These are phyloP conservation scores for Fusarium zealandicum DNA, from an alignment of 2,329 filamentous ascomycete species.

Conservation along the genomic window DNA sequence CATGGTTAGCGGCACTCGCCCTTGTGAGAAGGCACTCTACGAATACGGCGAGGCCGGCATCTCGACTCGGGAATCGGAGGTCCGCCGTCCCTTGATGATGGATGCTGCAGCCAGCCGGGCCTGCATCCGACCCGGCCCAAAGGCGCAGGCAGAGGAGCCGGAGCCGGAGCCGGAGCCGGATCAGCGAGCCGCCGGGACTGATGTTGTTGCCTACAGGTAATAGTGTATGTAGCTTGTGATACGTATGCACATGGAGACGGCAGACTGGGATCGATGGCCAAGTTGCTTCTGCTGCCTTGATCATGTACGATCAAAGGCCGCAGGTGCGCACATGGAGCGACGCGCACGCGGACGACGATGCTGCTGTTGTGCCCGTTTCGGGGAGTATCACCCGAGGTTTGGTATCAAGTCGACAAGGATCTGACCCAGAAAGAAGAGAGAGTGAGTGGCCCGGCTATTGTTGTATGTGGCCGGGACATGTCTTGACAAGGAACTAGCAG, in stretches of 20 bases:
- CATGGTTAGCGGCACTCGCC: too few species aligned
- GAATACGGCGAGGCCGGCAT: constrained; percentile 34
- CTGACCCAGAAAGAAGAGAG: neutral
- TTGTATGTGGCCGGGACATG: too few species aligned
- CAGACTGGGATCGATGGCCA: neutral
- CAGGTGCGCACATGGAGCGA: neutral
- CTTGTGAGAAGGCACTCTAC: constrained; percentile 15
- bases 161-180: constrained; percentile 6
- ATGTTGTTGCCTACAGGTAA: too few species aligned
- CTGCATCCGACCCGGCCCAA: constrained; percentile 14
- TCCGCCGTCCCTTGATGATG: neutral
- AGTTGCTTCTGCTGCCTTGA: neutral
- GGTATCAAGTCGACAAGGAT: constrained; percentile 4
- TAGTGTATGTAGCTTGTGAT: too few species aligned
- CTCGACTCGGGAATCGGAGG: constrained; percentile 26
- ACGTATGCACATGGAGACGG: neutral
- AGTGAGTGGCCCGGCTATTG: too few species aligned
- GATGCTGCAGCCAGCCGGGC: constrained; percentile 18
- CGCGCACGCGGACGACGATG: neutral
- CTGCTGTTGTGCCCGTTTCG: constrained; percentile 6
- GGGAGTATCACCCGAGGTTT: constrained; percentile 3
- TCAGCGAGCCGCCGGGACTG: too few species aligned
- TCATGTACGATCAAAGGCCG: neutral
- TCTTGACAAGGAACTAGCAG: too few species aligned
- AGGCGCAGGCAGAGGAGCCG: neutral